Base-by-base conservation (phyloP, 2,329 filamentous ascomycete genomes). In the Cryphonectria nitschkei region DNA sequence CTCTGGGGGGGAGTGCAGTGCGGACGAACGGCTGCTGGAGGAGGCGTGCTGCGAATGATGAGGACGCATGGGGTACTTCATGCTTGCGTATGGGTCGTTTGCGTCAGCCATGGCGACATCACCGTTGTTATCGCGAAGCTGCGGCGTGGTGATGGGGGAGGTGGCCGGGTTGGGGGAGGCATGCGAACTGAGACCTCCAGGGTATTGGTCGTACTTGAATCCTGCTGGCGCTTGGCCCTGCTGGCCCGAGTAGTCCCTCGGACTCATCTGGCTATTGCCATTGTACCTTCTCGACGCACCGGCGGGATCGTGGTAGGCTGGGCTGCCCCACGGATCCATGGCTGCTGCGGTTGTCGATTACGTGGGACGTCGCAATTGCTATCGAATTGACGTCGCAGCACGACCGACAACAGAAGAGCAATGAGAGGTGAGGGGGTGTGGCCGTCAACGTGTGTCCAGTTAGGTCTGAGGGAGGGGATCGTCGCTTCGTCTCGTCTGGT, bases 21-120 rank as follows among this genome's bases (percentile, higher is more conserved):
- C 93, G 72, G 89, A 76, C 58, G 83, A 75, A 73, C 83, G 81
- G 26, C 32, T 58, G 72, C 80, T 77, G 75, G 81, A 81, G 39
- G 87, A 89, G 72, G 88, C 85, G 75, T 95, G 90, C 77, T 94
- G 89, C 79, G 94, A 91, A 79, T 94, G 92, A 80, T 89, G 89
- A 60, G 93, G 89, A 75, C 93, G 90, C 82, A 94, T 89, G 72
- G 93, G 89, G 81, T 97, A 97, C 81, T 97, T 97, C 78, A 93
- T 90, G 81, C 91, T 89, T 77, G 92, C 91, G 82, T 97, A 97
- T 64, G 93, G 89, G 81, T 97, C 95, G 75, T 87, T 86, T 73
- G 89, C 85, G 81, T 97, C 95, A 81, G 96, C 93, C 95, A 98
- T 98, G 73, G 91, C 85, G 71, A 93, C 86, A 82, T 95, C 92